These are phyloP conservation scores for Rhinocladiella similis DNA, from an alignment of 2,329 filamentous ascomycete species.

Conservation along the genomic window DNA sequence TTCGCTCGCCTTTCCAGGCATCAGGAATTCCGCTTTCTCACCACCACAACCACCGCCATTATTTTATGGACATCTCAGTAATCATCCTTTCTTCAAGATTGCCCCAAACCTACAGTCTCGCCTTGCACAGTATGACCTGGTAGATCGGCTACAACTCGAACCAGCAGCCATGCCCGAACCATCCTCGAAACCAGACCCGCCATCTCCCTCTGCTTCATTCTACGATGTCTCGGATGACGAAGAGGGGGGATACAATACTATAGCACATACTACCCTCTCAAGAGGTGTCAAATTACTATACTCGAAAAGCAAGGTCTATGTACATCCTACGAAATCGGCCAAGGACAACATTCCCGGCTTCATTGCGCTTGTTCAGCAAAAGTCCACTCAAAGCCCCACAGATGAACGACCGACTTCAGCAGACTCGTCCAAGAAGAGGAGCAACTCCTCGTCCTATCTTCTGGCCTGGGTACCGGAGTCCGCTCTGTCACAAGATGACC, in stretches of 20 bases:
- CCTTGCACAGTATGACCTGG: background rate
- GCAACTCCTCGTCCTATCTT: conserved; percentile 66
- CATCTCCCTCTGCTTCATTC: conserved; percentile 82
- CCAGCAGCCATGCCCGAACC: conserved; percentile 10
- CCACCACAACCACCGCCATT: background rate
- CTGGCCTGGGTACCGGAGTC: conserved; percentile 93
- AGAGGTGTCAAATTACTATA: conserved; percentile 90
- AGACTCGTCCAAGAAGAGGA: conserved; percentile 41
- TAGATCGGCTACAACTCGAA: background rate
- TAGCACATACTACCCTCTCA: conserved; percentile 74
- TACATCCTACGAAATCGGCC: conserved; percentile 87
- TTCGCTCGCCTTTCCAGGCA: conserved; percentile 9
- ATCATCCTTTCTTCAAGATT: background rate
- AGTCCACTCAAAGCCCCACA: conserved; percentile 42
- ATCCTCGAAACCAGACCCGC: conserved; percentile 33
- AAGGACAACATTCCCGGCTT: conserved; percentile 97
- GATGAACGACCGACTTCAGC: conserved; percentile 42
- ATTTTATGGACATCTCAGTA: background rate
- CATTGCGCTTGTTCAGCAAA: conserved; percentile 90
- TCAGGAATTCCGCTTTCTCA: conserved; percentile 20
- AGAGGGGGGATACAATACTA: conserved; percentile 91
- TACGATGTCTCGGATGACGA: conserved; percentile 97
- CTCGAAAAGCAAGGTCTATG: conserved; percentile 98
- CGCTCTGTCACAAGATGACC: conserved; percentile 73
- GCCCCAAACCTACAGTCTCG: background rate